phyloP scores from a whole-genome alignment of 139 green algal genomes.

The Picochlorum sp. region DNA sequence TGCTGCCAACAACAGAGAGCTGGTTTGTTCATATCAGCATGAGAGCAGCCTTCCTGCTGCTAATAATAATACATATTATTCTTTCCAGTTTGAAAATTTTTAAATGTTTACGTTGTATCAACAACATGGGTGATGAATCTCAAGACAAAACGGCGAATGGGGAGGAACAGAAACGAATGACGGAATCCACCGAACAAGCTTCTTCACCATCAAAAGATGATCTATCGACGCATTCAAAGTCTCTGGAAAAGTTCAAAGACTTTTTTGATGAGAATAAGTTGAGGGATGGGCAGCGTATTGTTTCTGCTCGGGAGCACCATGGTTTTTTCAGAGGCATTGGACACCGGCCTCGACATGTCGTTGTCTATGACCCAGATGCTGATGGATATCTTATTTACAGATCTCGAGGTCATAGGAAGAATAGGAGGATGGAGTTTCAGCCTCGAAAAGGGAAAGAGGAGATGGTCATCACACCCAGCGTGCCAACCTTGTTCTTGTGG shows the following conservation, averaged over 20 bases:
- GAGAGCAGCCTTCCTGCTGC: no score
- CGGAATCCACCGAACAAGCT: no score
- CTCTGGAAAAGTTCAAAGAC: background rate
- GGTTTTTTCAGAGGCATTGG: background rate
- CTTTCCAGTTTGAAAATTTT: no score
- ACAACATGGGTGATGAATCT: no score
- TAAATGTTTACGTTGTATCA: no score
- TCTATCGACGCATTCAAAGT: background rate
- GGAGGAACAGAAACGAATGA: no score
- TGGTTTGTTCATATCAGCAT: no score
- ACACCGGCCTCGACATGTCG: background rate
- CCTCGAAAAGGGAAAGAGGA: background rate
- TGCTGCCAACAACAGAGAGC: no score
- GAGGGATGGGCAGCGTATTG: background rate
- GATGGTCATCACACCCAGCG: background rate
- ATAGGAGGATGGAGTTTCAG: slow-evolving; percentile 3
- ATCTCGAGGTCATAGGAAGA: slow-evolving; percentile 7
- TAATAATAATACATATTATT: no score
- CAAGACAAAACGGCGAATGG: no score
- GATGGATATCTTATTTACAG: slow-evolving; percentile 1
- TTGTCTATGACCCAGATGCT: background rate
- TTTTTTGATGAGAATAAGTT: background rate
- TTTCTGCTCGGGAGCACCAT: background rate
- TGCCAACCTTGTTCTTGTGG: background rate
- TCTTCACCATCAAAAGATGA: no score